phyloP scores from a whole-genome alignment of 176 grass and related monocot species.

The Saccharum spontaneum region DNA sequence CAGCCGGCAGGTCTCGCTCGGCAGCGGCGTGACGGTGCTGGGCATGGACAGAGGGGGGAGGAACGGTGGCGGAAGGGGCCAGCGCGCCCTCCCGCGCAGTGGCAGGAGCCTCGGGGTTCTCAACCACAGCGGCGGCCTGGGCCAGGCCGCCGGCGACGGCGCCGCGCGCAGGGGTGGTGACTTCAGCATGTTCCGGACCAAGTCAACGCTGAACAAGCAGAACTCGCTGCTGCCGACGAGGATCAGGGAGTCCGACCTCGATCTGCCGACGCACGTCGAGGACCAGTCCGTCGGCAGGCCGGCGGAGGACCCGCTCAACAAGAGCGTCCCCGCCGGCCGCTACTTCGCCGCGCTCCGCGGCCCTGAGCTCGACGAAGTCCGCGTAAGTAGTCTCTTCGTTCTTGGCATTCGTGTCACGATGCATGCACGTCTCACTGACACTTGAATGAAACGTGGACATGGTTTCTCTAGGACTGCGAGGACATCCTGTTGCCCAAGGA shows the following conservation, averaged over 20 bases:
- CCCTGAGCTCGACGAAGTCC: slow-evolving; percentile 96
- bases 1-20: slow-evolving; percentile 83
- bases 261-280: slow-evolving; percentile 46
- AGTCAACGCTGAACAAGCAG: slow-evolving; percentile 87
- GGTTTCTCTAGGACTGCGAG: slow-evolving; percentile 60
- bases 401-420: background rate
- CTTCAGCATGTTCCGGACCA: slow-evolving; percentile 96
- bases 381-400: slow-evolving; percentile 40
- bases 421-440: background rate
- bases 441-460: background rate
- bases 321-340: slow-evolving; percentile 81
- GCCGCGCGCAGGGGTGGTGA: slow-evolving; percentile 41
- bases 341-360: slow-evolving; percentile 97
- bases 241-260: slow-evolving; percentile 55
- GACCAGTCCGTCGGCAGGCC: slow-evolving; percentile 26
- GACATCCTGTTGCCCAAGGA: slow-evolving; percentile 91
- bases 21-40: slow-evolving; percentile 70
- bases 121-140: slow-evolving; percentile 29
- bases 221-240: slow-evolving; percentile 61
- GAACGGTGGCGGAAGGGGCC: slow-evolving; percentile 34
- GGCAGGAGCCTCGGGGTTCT: slow-evolving; percentile 78
- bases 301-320: slow-evolving; percentile 68
- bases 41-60: slow-evolving; percentile 56
- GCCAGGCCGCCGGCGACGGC: slow-evolving; percentile 19
- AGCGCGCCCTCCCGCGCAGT: slow-evolving; percentile 60